A percentile compares a stretch with the other conserved stretches of the same genome.
Conservation (phyloP, 2,329 filamentous ascomycete genomes). For the Fusarium setosum region DNA sequence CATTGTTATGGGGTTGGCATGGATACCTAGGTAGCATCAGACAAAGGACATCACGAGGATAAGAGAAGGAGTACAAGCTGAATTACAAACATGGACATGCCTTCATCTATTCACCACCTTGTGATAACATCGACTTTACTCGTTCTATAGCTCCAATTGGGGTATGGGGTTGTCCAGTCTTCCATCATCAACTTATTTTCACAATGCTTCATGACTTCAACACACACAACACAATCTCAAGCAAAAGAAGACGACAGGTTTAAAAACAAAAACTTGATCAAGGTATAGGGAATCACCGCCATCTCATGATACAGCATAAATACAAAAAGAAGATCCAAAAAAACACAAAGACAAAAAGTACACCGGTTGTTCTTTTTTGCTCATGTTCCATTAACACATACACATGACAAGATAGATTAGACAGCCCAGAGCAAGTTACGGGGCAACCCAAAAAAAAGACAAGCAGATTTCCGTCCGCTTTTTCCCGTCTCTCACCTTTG, state of each 20-base stretch:
- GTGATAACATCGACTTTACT: too few relatives aligned
- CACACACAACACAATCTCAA: not conserved
- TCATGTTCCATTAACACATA: conserved; percentile 47
- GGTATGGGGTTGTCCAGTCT: too few relatives aligned
- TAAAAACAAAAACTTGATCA: conserved; percentile 26
- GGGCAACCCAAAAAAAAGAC: not conserved
- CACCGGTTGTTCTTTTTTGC: conserved; percentile 40
- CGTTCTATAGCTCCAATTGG: too few relatives aligned
- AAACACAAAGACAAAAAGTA: conserved; percentile 33
- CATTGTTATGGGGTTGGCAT: conserved; percentile 11
- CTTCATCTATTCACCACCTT: conserved; percentile 1
- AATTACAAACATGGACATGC: conserved; percentile 9
- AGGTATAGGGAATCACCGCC: conserved; percentile 40
- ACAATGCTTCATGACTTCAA: not conserved
- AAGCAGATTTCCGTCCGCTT: not conserved
- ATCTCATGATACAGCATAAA: conserved; percentile 43
- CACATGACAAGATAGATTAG: conserved; percentile 37
- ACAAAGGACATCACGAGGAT: not conserved
- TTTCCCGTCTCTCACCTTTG: conserved; percentile 10
- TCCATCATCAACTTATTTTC: too few relatives aligned
- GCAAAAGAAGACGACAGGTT: conserved; percentile 9
- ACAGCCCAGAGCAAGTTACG: conserved; percentile 11
- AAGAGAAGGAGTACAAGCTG: conserved; percentile 28
- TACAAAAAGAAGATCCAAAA: conserved; percentile 38
- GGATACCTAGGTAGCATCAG: conserved; percentile 16